Evolutionary conservation across 169 alveolate genomes (phyloP), one percentile per base, ranked within the genome.

Genomic region (Plasmodium blacklocki): DNA sequence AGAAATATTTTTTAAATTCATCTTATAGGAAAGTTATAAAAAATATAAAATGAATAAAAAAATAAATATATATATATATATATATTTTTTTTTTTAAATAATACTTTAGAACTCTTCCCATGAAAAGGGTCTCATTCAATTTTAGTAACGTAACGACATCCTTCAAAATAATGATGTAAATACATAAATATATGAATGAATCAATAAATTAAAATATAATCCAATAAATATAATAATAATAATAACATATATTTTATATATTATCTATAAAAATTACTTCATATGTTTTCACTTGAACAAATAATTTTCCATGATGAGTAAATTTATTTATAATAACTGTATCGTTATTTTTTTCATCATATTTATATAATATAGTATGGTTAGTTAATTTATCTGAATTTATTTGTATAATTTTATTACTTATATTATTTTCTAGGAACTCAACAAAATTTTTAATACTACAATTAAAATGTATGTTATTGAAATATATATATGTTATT

Each of bases 211-310:
- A 18, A 62, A 76, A 76, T 63, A 75, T 45, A 43, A 63, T 23
- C 47, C 3, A 75, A 75, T 62, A 75, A 67, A 80, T 67, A 80
- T 39, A 59, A 74, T 39, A 74, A 43, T 59, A n/a, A 56, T 21
- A 71, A n/a, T n/a, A 23, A 45, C 11, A 60, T 14, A 18, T 74
- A 39, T 59, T 29, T 74, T 58, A 54, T n/a, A 43, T 39, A 39
- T 39, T 39, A 39, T 39, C 2, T 39, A 56, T 56, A 56, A 39
- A 68, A 68, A 56, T 83, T 83, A 83, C 91, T 83, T 83, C 85
- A 83, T 83, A 83, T 68, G 68, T 83, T 83, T 68, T 83, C 29
- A 83, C 91, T 68, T 83, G 91, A 67, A 83, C 91, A 83, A 83
- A 83, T 45, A 83, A 56, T 72, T 83, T 83, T 29, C 91, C 91